phyloP scores from a whole-genome alignment of 108 stramenopile genomes.

The Cylindrotheca fusiformis region DNA sequence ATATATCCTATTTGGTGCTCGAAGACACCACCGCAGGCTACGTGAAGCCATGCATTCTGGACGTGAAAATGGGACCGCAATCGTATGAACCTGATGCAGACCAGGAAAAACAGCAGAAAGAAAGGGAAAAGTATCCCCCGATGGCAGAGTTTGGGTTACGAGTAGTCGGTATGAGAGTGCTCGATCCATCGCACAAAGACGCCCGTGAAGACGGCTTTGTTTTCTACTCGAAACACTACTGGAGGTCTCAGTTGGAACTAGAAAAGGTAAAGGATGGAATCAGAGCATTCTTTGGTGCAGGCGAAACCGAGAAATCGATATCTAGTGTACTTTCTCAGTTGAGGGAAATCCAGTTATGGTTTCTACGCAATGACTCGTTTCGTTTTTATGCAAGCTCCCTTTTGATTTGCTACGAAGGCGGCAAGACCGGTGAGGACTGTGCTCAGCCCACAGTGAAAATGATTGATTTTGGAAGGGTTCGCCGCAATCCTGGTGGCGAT shows the following conservation, averaged over 20 bases:
- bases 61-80: conserved; percentile 85
- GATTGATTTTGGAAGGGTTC: conserved; percentile 83
- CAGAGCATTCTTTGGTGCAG: conserved; percentile 45
- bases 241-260: conserved; percentile 41
- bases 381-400: conserved; percentile 76
- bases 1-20: conserved; percentile 26
- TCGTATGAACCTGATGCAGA: conserved; percentile 78
- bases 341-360: conserved; percentile 47
- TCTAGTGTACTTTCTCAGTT: conserved; percentile 43
- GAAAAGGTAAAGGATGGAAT: conserved; percentile 53
- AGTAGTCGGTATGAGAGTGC: conserved; percentile 74
- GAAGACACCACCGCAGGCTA: conserved; percentile 53
- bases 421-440: conserved; percentile 4
- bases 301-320: conserved; percentile 18
- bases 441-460: conserved; percentile 54
- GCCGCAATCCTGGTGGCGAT: conserved; percentile 54
- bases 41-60: conserved; percentile 70
- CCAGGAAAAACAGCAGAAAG: conserved; percentile 54
- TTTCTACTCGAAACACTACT: conserved; percentile 56
- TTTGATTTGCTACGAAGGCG: conserved; percentile 77
- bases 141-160: conserved; percentile 79
- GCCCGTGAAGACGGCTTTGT: conserved; percentile 44
- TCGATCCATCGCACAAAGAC: conserved; percentile 43
- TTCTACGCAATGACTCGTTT: conserved; percentile 55
- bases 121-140: conserved; percentile 69